Evolutionary conservation across 2,329 filamentous ascomycete genomes (phyloP).

Genomic region (Trichoderma sp.): DNA sequence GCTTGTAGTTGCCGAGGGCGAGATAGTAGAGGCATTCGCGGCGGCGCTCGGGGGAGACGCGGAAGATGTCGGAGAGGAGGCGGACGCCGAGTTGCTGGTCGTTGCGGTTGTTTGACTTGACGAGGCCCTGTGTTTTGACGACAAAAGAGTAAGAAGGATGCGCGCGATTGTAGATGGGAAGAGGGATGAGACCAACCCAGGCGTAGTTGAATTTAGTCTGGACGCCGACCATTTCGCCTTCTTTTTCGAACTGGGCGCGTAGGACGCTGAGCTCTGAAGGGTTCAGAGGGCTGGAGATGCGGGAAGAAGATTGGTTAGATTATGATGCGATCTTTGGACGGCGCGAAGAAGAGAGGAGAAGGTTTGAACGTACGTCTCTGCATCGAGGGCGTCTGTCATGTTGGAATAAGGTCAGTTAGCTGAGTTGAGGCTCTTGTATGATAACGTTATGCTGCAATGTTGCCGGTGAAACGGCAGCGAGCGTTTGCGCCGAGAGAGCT

Average conservation of each 20-base stretch:
- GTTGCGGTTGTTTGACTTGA: constrained; percentile 81
- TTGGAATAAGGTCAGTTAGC: background rate
- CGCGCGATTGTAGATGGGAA: constrained; percentile 15
- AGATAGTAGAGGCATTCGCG: constrained; percentile 99
- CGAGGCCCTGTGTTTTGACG: constrained; percentile 69
- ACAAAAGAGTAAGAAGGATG: background rate
- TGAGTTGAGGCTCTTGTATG: background rate
- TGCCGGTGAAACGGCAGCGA: background rate
- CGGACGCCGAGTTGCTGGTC: constrained; percentile 95
- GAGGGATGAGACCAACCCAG: constrained; percentile 65
- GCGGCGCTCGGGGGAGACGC: constrained; percentile 85
- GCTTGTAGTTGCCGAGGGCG: constrained; percentile 94
- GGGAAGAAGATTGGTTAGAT: background rate
- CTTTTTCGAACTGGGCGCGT: constrained; percentile 92
- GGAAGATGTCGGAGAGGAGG: constrained; percentile 95
- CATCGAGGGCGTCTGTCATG: constrained; percentile 84
- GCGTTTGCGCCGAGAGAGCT: background rate
- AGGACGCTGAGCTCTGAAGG: constrained; percentile 90
- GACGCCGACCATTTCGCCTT: constrained; percentile 93
- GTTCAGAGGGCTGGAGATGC: constrained; percentile 71
- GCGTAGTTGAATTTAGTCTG: constrained; percentile 99
- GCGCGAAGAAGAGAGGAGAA: background rate
- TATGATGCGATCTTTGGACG: background rate
- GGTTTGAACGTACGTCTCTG: constrained; percentile 71
- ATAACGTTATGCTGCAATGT: background rate